phyloP scores from a whole-genome alignment of 2,329 filamentous ascomycete genomes.

The Xylariaceae sp. region DNA sequence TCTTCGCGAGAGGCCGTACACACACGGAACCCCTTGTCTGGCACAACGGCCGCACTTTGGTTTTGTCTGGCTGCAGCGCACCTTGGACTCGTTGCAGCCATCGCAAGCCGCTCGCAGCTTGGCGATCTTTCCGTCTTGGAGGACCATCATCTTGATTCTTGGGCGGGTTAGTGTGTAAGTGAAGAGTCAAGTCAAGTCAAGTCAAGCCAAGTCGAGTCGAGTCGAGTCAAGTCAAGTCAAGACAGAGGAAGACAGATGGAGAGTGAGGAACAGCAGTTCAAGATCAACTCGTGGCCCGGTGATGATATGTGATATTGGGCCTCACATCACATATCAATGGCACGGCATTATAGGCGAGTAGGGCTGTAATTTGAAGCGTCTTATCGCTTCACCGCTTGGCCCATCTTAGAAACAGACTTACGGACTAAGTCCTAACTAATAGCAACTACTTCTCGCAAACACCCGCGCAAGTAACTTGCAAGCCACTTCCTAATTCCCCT shows the following conservation, averaged over 20 bases:
- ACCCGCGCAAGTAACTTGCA: not conserved
- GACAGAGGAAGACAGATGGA: not conserved
- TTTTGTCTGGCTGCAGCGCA: constrained; percentile 11
- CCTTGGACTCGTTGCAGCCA: constrained; percentile 8
- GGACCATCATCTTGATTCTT: not conserved
- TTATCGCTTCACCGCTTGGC: not conserved
- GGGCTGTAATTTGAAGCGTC: not conserved
- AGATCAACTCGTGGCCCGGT: not conserved
- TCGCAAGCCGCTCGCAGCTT: constrained; percentile 10
- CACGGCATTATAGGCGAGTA: not conserved
- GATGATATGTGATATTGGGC: not conserved
- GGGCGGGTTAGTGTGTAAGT: not conserved
- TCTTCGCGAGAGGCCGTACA: constrained; percentile 8
- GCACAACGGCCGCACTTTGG: constrained; percentile 4
- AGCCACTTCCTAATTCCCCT: not conserved
- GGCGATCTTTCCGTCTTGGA: not conserved
- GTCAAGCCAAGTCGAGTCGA: too few species aligned
- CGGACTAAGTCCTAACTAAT: too few species aligned
- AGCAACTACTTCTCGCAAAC: too few species aligned
- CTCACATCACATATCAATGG: not conserved
- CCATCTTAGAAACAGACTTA: not conserved
- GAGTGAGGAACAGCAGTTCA: not conserved
- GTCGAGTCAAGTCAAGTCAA: too few species aligned
- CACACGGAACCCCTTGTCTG: not conserved
- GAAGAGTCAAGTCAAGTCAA: too few species aligned